Conservation (phyloP, 768 basidiomycete species). For the Suillus tomentosus region DNA sequence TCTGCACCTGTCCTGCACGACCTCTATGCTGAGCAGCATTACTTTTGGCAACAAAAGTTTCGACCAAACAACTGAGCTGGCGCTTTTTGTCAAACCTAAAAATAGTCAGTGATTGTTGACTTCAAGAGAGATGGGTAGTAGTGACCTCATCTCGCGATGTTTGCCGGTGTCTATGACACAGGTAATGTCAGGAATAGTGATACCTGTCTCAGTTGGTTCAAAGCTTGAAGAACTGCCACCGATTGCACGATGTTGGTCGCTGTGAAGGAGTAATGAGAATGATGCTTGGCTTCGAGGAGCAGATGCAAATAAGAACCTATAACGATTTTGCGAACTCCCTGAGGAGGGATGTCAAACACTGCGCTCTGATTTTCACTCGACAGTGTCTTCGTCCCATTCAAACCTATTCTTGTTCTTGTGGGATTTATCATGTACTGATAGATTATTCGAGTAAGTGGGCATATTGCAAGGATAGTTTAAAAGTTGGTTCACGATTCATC, state of each 20-base stretch:
- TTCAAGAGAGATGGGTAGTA: slow-evolving; percentile 5
- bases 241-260: slow-evolving; percentile 93
- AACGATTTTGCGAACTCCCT: slow-evolving; percentile 87
- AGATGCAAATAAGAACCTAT: slow-evolving; percentile 58
- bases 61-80: slow-evolving; percentile 88
- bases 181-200: slow-evolving; percentile 97
- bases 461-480: slow-evolving; percentile 1
- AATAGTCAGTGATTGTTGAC: slow-evolving; percentile 9
- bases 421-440: slow-evolving; percentile 62
- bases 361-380: slow-evolving; percentile 89
- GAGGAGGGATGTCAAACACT: slow-evolving; percentile 87
- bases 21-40: slow-evolving; percentile 90
- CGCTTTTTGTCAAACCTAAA: slow-evolving; percentile 93
- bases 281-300: slow-evolving; percentile 13
- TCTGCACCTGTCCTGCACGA: slow-evolving; percentile 87
- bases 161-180: slow-evolving; percentile 95
- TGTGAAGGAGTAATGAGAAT: slow-evolving; percentile 28
- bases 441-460: not conserved
- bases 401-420: slow-evolving; percentile 58
- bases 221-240: too few species aligned
- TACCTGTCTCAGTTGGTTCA: slow-evolving; percentile 97
- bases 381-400: slow-evolving; percentile 86
- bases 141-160: slow-evolving; percentile 89
- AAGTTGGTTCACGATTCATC: slow-evolving; percentile 52
- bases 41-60: slow-evolving; percentile 89